These are phyloP conservation scores for Cladosporium halotolerans DNA, from an alignment of 2,329 filamentous ascomycete species.

Conservation along the genomic window DNA sequence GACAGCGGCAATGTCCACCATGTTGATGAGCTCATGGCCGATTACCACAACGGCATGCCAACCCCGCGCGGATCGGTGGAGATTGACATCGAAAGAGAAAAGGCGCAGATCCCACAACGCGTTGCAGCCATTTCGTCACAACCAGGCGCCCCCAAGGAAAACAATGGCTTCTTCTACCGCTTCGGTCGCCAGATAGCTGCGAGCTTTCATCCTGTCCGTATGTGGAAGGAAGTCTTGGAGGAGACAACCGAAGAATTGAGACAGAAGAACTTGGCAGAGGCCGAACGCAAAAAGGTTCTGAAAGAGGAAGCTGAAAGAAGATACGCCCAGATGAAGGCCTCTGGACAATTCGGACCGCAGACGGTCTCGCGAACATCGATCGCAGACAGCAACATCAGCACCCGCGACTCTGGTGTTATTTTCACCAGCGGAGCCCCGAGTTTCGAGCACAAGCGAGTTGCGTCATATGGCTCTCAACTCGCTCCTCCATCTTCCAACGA, in stretches of 20 bases:
- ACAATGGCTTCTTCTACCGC: constrained; percentile 42
- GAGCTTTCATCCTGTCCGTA: constrained; percentile 48
- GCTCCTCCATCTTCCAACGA: constrained; percentile 14
- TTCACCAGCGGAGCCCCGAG: constrained; percentile 13
- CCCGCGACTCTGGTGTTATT: constrained; percentile 27
- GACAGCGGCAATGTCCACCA: constrained; percentile 26
- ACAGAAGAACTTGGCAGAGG: constrained; percentile 34
- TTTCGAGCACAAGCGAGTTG: constrained; percentile 15
- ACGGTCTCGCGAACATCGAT: constrained; percentile 9
- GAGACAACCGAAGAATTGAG: constrained; percentile 38
- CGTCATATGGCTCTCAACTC: constrained; percentile 15
- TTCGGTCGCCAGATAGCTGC: constrained; percentile 51
- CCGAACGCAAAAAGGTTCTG: constrained; percentile 34
- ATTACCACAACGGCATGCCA: constrained; percentile 27
- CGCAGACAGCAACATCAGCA: constrained; percentile 13
- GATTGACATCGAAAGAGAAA: constrained; percentile 17
- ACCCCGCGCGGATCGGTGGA: constrained; percentile 16
- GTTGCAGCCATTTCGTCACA: constrained; percentile 1
- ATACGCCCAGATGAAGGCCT: constrained; percentile 50
- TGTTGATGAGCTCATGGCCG: constrained; percentile 35
- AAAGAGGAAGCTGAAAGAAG: constrained; percentile 44
- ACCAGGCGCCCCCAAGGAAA: constrained; percentile 22
- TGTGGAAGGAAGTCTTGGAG: constrained; percentile 44
- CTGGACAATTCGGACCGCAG: constrained; percentile 39
- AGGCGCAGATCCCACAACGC: constrained; percentile 17